A percentile compares a stretch with the other conserved stretches of the same genome.
phyloP scores from a whole-genome alignment of 2,329 filamentous ascomycete species.

The Leptographium lundbergii region DNA sequence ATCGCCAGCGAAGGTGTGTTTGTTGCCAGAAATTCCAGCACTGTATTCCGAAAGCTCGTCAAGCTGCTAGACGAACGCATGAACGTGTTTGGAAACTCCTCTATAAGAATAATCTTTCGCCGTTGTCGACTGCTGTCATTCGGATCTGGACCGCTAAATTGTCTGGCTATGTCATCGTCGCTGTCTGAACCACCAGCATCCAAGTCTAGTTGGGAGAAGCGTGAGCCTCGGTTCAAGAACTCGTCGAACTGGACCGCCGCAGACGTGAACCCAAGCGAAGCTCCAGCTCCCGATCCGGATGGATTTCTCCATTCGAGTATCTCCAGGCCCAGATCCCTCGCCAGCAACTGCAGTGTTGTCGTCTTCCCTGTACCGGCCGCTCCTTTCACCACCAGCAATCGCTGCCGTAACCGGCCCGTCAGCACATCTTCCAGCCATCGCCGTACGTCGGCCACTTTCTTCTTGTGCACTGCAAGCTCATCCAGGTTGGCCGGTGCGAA shows the following conservation, averaged over 20 bases:
- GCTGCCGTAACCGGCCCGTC: constrained; percentile 50
- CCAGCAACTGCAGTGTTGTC: constrained; percentile 67
- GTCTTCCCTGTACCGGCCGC: constrained; percentile 90
- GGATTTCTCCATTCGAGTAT: constrained; percentile 90
- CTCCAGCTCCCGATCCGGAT: constrained; percentile 31
- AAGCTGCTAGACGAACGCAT: constrained; percentile 51
- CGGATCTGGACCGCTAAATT: neutral
- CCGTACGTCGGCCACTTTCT: constrained; percentile 77
- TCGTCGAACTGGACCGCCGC: constrained; percentile 78
- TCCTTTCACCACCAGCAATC: constrained; percentile 75
- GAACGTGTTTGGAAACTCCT: constrained; percentile 73
- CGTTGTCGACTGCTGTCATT: neutral
- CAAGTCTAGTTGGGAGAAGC: constrained; percentile 47
- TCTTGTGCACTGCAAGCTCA: constrained; percentile 89
- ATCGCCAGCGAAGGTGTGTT: constrained; percentile 44
- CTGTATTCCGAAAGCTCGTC: constrained; percentile 58
- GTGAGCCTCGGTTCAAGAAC: constrained; percentile 71
- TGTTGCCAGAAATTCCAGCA: constrained; percentile 62
- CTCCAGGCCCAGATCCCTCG: constrained; percentile 62
- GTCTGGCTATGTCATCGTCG: constrained; percentile 12
- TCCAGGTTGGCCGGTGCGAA: constrained; percentile 65
- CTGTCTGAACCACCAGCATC: constrained; percentile 14
- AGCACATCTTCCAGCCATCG: constrained; percentile 71
- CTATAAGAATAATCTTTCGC: constrained; percentile 54
- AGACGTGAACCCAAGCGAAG: constrained; percentile 50